Base-by-base conservation (phyloP, 495 filamentous ascomycete species). In the Podospora australis region DNA sequence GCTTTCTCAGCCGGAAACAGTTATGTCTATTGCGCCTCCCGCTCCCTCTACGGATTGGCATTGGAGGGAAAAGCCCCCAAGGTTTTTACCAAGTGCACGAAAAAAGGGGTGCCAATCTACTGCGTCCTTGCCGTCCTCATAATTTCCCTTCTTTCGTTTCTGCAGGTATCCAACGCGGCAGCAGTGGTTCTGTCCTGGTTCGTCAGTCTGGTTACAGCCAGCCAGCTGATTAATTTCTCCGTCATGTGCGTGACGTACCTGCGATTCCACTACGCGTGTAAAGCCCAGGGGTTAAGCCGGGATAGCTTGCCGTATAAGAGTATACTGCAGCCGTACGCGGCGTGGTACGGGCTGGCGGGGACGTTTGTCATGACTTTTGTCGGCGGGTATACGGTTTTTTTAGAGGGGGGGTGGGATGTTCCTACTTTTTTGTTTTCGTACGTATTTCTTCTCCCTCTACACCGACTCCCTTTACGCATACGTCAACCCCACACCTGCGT, bases 1-100 rank as follows among this genome's bases (percentile, higher is more conserved):
- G 83, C 83, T 11, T 89, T 91, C 63, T 88, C 84, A 16, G 87
- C 88, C 1, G 88, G 88, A 2, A 94, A 94, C 62, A 84, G 83
- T 38, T 91, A 89, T 63, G 80, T 86, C 22, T 95, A 88, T 66
- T 88, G 83, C 60, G 85, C 85, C 5, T 87, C 82, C 39, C 77
- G 88, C 26, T 81, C 79, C 42, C 64, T 95, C 17, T 87, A 87
- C 58, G 86, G 85, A 2, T 73, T 94, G 22, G 82, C 85, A 0
- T 69, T 85, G 48, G 83, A 80, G 54, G 75, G 75, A 2, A 75
- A 77, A 25, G 87, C 87, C 0, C 87, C 87, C 0, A 68, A 57
- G 16, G 58, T 89, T 44, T 73, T 94, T 41, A 70, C 71, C 0
- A 77, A 73, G 52, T 88, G 84, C 47, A 79, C 78, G 4, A 69